These are phyloP conservation scores for Leccinum truebloodii DNA, from an alignment of 768 basidiomycete genomes.

Conservation along the genomic window DNA sequence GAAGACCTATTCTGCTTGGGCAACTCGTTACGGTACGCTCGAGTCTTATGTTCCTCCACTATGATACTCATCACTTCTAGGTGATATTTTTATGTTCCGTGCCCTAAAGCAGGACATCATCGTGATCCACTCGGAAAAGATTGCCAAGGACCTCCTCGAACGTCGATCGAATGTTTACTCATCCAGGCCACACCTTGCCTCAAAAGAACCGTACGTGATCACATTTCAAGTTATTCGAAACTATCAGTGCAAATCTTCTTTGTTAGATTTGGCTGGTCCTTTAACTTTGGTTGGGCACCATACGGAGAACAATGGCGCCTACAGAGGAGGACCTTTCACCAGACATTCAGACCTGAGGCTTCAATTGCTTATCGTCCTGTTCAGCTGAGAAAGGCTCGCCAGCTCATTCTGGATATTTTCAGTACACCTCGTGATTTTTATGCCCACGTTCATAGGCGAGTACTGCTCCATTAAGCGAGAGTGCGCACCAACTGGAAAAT, in stretches of 20 bases:
- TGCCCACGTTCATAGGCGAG: constrained; percentile 14
- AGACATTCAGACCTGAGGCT: constrained; percentile 24
- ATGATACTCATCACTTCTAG: constrained; percentile 1
- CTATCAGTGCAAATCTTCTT: neutral
- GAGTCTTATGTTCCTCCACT: neutral
- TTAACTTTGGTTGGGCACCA: constrained; percentile 16
- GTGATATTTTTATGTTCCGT: constrained; percentile 23
- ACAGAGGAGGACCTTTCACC: constrained; percentile 26
- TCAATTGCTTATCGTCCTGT: constrained; percentile 11
- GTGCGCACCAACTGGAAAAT: neutral
- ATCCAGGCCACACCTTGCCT: constrained; percentile 23
- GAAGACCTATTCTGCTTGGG: constrained; percentile 23
- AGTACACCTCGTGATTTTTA: constrained; percentile 3
- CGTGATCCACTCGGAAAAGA: constrained; percentile 26
- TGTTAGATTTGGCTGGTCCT: constrained; percentile 25
- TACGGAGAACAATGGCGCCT: constrained; percentile 27
- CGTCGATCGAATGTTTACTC: constrained; percentile 29
- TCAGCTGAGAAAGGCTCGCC: constrained; percentile 21
- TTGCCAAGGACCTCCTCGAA: constrained; percentile 32
- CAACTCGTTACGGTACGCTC: constrained; percentile 16
- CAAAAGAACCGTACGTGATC: constrained; percentile 18
- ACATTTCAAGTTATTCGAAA: neutral
- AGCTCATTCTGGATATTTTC: constrained; percentile 22
- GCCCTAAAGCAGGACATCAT: constrained; percentile 25
- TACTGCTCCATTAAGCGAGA: neutral